These are phyloP conservation scores for Austropuccinia psidii DNA, from an alignment of 1,284 basidiomycete species.

Conservation along the genomic window DNA sequence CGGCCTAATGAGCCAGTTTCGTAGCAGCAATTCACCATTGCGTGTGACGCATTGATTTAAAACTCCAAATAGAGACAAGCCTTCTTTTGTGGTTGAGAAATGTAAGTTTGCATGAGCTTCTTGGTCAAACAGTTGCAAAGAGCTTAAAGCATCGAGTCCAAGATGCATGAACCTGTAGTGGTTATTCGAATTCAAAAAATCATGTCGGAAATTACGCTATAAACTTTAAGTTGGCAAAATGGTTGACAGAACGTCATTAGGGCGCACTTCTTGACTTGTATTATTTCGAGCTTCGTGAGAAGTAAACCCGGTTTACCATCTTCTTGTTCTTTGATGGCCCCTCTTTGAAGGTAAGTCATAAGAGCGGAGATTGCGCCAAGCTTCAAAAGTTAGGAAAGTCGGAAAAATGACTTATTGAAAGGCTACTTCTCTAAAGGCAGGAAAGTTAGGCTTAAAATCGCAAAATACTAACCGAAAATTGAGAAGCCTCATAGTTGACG, in stretches of 20 bases:
- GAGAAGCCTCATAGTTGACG: slow-evolving; percentile 12
- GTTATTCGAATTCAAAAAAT: background rate
- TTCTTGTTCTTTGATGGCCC: background rate
- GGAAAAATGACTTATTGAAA: no score
- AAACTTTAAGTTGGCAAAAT: background rate
- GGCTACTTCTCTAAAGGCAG: no score
- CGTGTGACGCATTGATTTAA: slow-evolving; percentile 31
- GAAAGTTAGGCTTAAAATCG: background rate
- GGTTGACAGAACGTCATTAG: background rate
- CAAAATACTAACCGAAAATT: background rate
- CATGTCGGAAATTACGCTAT: background rate
- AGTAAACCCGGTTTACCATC: background rate
- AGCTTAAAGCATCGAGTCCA: slow-evolving; percentile 2
- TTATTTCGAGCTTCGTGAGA: slow-evolving; percentile 26
- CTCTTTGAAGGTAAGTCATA: slow-evolving; percentile 14
- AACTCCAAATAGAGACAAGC: slow-evolving; percentile 30
- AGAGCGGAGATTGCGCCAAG: slow-evolving; percentile 19
- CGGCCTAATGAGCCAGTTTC: slow-evolving; percentile 30
- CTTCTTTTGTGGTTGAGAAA: slow-evolving; percentile 25
- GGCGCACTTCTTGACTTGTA: slow-evolving; percentile 18
- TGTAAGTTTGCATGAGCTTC: slow-evolving; percentile 35
- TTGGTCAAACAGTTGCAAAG: slow-evolving; percentile 28
- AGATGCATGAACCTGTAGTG: slow-evolving; percentile 28
- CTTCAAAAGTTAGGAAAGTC: no score
- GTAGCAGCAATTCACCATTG: slow-evolving; percentile 15